Evolutionary conservation across 176 grass and related monocot species (phyloP).

Genomic region (Oryza meridionalis): DNA sequence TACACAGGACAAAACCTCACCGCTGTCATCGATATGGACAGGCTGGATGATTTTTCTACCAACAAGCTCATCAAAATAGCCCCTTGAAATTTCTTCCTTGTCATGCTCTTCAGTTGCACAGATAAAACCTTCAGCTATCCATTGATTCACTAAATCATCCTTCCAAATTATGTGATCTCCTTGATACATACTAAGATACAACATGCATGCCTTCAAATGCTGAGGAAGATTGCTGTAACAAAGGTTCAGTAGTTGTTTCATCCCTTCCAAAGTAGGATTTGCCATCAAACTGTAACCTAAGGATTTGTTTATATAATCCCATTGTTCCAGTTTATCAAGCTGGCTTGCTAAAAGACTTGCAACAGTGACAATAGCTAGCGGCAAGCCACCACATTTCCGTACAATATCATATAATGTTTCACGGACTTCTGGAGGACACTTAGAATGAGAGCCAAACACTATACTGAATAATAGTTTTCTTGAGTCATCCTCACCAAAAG

Average conservation of each 20-base stretch:
- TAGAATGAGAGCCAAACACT: constrained; percentile 1
- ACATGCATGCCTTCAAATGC: constrained; percentile 30
- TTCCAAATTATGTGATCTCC: constrained; percentile 26
- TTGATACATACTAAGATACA: constrained; percentile 39
- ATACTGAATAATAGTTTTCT: constrained; percentile 28
- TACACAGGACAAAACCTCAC: constrained; percentile 18
- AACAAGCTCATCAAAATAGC: constrained; percentile 31
- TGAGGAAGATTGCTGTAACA: constrained; percentile 32
- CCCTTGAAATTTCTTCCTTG: constrained; percentile 2
- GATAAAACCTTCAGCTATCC: constrained; percentile 45
- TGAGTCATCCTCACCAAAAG: constrained; percentile 17
- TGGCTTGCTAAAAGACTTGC: neutral
- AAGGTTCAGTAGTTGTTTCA: constrained; percentile 38
- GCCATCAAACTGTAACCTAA: constrained; percentile 20
- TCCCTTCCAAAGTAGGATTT: constrained; percentile 3
- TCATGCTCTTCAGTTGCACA: neutral
- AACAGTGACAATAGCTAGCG: constrained; percentile 22
- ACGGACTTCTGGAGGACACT: constrained; percentile 24
- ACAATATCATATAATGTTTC: constrained; percentile 1
- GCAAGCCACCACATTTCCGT: constrained; percentile 38
- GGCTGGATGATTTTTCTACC: constrained; percentile 13
- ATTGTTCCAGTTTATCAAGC: neutral
- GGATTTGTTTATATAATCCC: constrained; percentile 28
- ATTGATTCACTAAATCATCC: constrained; percentile 27
- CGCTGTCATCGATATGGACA: neutral